A percentile compares a stretch with the other conserved stretches of the same genome.
Evolutionary conservation across 805 yeast species (phyloP).

Genomic region (Spathaspora boniae): DNA sequence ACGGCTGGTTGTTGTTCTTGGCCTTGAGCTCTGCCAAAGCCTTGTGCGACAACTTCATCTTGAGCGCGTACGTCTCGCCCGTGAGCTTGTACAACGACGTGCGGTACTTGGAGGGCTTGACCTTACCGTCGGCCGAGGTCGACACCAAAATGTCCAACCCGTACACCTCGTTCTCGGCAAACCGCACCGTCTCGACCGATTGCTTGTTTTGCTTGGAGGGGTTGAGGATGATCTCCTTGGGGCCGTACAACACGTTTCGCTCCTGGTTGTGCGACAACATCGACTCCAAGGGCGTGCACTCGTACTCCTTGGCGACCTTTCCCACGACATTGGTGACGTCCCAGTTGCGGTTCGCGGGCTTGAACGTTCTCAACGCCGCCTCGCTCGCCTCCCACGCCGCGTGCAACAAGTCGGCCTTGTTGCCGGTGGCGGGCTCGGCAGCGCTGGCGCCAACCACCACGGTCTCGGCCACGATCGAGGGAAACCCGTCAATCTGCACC

Average conservation of each 20-base stretch:
- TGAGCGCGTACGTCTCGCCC: constrained; percentile 63
- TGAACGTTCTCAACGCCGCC: constrained; percentile 68
- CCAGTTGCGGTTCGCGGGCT: constrained; percentile 67
- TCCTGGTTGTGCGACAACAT: constrained; percentile 73
- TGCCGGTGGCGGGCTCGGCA: constrained; percentile 46
- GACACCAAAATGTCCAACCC: constrained; percentile 71
- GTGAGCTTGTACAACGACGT: constrained; percentile 73
- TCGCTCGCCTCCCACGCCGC: constrained; percentile 78
- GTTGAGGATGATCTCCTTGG: constrained; percentile 72
- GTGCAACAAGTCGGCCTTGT: constrained; percentile 61
- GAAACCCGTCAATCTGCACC: constrained; percentile 74
- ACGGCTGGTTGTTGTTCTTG: constrained; percentile 50
- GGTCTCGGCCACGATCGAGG: constrained; percentile 67
- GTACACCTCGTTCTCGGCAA: constrained; percentile 73
- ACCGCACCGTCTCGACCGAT: constrained; percentile 60
- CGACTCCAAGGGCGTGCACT: constrained; percentile 63
- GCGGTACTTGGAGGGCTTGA: constrained; percentile 52
- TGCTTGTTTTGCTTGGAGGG: constrained; percentile 65
- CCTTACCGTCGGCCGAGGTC: constrained; percentile 64
- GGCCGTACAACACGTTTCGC: constrained; percentile 65
- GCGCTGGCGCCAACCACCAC: constrained; percentile 53
- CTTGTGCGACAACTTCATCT: constrained; percentile 66
- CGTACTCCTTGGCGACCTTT: constrained; percentile 58
- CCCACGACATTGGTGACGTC: constrained; percentile 68
- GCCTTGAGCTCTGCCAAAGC: constrained; percentile 65